Conservation (phyloP, 1,139 yeast genomes). For the Yamadazyma atmosphaerica region DNA sequence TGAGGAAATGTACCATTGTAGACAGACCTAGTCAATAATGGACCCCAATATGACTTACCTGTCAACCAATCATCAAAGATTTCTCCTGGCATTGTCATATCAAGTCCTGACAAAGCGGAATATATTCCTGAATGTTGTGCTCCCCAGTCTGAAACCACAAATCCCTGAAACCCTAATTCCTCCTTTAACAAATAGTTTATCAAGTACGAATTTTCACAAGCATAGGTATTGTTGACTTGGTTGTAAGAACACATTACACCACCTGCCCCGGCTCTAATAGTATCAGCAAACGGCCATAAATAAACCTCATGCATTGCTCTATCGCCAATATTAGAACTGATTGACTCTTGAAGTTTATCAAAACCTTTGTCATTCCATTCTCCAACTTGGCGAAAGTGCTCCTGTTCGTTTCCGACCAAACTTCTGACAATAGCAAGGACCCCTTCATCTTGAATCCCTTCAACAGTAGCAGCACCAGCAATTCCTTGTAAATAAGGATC, state of each 20-base stretch:
- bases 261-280: conserved; percentile 60
- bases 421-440: conserved; percentile 58
- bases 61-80: conserved; percentile 52
- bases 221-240: conserved; percentile 56
- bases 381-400: conserved; percentile 59
- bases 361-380: conserved; percentile 53
- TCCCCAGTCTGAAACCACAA: conserved; percentile 67
- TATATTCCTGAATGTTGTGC: conserved; percentile 61
- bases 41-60: conserved; percentile 61
- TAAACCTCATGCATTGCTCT: conserved; percentile 63
- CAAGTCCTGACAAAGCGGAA: conserved; percentile 60
- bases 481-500: conserved; percentile 65
- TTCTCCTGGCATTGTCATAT: conserved; percentile 71
- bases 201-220: conserved; percentile 61
- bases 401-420: conserved; percentile 64
- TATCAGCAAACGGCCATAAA: conserved; percentile 69
- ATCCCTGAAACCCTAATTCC: conserved; percentile 68
- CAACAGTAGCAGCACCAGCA: conserved; percentile 52
- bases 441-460: conserved; percentile 60
- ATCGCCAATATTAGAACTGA: conserved; percentile 58
- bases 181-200: conserved; percentile 57
- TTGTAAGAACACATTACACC: conserved; percentile 66
- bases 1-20: conserved; percentile 59
- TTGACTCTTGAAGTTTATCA: conserved; percentile 38
- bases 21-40: conserved; percentile 53